Evolutionary conservation across 345 rosid species (phyloP).

Genomic region (Bretschneidera sinensis): DNA sequence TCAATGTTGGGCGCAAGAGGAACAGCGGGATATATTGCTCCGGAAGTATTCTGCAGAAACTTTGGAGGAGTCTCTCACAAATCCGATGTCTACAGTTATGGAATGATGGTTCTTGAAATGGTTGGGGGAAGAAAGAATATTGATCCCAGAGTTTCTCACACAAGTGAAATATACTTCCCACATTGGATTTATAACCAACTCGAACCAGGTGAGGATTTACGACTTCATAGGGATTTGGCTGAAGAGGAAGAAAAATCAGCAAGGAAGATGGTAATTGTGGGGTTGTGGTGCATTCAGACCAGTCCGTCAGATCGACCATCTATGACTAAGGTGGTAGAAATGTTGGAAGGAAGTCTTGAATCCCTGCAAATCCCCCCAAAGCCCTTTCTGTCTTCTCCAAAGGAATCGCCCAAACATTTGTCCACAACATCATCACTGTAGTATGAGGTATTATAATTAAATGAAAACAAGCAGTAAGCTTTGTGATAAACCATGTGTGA

Average conservation of each 20-base stretch:
- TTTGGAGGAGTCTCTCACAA: constrained; percentile 36
- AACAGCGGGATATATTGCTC: constrained; percentile 44
- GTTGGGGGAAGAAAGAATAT: constrained; percentile 26
- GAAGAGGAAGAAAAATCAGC: constrained; percentile 13
- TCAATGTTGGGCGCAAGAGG: constrained; percentile 37
- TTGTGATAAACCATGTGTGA: too few species aligned
- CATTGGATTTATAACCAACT: constrained; percentile 27
- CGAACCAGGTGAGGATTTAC: constrained; percentile 11
- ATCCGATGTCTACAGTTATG: constrained; percentile 49
- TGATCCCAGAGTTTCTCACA: constrained; percentile 2
- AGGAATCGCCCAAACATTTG: background rate
- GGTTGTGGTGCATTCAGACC: constrained; percentile 34
- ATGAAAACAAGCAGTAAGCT: too few species aligned
- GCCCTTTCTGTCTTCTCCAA: constrained; percentile 14
- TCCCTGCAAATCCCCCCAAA: constrained; percentile 19
- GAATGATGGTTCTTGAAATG: constrained; percentile 44
- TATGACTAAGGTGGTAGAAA: constrained; percentile 25
- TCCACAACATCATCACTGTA: background rate
- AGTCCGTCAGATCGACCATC: constrained; percentile 24
- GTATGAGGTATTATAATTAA: background rate
- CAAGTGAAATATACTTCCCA: constrained; percentile 34
- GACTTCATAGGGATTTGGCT: background rate
- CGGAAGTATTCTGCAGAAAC: constrained; percentile 28
- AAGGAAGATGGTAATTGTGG: constrained; percentile 26
- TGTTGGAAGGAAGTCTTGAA: constrained; percentile 29